A percentile compares a stretch with the other conserved stretches of the same genome.
These are phyloP conservation scores for Arabis alpina DNA, from an alignment of 345 rosid species.

Conservation along the genomic window DNA sequence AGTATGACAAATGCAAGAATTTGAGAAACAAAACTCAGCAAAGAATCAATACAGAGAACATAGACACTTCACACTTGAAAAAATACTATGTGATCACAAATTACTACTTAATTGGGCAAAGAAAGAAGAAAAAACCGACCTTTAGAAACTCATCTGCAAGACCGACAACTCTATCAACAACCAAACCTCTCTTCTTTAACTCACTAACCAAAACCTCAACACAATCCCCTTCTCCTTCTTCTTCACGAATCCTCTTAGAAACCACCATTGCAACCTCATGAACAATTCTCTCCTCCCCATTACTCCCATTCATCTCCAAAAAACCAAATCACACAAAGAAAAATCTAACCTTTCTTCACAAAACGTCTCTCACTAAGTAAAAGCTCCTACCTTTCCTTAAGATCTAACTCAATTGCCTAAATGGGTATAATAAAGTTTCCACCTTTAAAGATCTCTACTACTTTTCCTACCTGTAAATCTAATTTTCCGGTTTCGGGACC, in stretches of 20 bases:
- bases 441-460: neutral
- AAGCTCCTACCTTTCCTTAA: constrained; percentile 23
- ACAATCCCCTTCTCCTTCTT: constrained; percentile 55
- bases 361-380: constrained; percentile 21
- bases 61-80: neutral
- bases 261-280: constrained; percentile 84
- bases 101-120: neutral
- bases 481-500: constrained; percentile 32
- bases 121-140: constrained; percentile 43
- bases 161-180: constrained; percentile 68
- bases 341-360: neutral
- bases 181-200: constrained; percentile 63
- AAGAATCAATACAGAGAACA: neutral
- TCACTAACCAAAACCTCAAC: constrained; percentile 70
- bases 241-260: constrained; percentile 51
- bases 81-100: neutral
- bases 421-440: constrained; percentile 26
- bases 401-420: constrained; percentile 35
- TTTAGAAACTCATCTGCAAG: constrained; percentile 76
- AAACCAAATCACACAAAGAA: constrained; percentile 13
- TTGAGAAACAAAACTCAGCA: neutral
- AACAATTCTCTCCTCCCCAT: constrained; percentile 51
- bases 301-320: constrained; percentile 56
- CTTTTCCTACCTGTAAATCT: constrained; percentile 17
- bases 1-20: neutral